A percentile compares a stretch with the other conserved stretches of the same genome.
Evolutionary conservation across 768 basidiomycete genomes (phyloP).

Genomic region (Fomitopsis pulvina): DNA sequence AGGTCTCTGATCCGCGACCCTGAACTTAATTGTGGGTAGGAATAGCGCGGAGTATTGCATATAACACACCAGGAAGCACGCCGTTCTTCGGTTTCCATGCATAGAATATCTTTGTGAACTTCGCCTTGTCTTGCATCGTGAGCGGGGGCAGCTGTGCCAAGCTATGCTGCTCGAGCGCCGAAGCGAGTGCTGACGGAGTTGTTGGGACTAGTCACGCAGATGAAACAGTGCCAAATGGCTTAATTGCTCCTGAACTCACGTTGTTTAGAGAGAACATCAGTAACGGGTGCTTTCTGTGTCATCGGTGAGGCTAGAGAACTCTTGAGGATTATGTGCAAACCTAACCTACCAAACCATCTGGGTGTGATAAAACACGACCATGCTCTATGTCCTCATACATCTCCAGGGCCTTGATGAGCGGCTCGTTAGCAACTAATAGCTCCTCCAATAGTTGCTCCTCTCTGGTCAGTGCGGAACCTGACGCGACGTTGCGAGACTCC

Average conservation of each 20-base stretch:
- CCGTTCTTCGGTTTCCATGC: slow-evolving; percentile 45
- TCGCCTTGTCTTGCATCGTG: slow-evolving; percentile 43
- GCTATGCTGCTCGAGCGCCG: background rate
- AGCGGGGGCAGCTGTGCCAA: slow-evolving; percentile 33
- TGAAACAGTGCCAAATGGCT: background rate
- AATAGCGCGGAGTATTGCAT: background rate
- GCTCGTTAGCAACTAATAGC: slow-evolving; percentile 66
- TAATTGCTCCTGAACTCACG: slow-evolving; percentile 4
- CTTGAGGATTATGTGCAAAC: slow-evolving; percentile 9
- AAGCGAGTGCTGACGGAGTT: background rate
- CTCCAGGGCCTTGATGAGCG: slow-evolving; percentile 55
- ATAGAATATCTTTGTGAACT: slow-evolving; percentile 49
- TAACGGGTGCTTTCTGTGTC: background rate
- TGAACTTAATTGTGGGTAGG: slow-evolving; percentile 15
- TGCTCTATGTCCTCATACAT: slow-evolving; percentile 74
- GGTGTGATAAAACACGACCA: slow-evolving; percentile 37
- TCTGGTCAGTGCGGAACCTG: slow-evolving; percentile 29
- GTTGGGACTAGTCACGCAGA: background rate
- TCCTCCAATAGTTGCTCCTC: slow-evolving; percentile 72
- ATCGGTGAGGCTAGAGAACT: slow-evolving; percentile 1
- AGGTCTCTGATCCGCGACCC: slow-evolving; percentile 56
- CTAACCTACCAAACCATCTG: slow-evolving; percentile 9
- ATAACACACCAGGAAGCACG: slow-evolving; percentile 39
- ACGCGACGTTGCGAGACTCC: slow-evolving; percentile 38
- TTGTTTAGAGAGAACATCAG: slow-evolving; percentile 17